Conservation (phyloP, 2,329 filamentous ascomycete species). For the Dactylellina sp. region DNA sequence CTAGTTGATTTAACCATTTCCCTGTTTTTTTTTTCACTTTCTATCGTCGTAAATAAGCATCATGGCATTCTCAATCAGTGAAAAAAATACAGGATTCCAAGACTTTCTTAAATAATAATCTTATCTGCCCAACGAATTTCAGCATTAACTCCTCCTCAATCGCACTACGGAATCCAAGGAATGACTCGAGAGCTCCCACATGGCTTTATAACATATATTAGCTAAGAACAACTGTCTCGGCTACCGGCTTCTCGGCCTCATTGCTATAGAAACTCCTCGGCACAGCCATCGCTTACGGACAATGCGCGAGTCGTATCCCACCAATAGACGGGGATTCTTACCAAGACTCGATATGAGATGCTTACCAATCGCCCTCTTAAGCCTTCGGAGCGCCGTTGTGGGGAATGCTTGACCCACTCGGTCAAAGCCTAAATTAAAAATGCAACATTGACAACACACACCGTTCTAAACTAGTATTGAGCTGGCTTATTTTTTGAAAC, state of each 20-base stretch:
- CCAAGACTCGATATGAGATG: too few species aligned
- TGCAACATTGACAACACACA: slow-evolving; percentile 23
- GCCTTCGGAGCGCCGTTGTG: slow-evolving; percentile 29
- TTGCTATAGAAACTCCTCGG: slow-evolving; percentile 2
- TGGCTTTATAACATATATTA: not conserved
- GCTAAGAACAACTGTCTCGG: not conserved
- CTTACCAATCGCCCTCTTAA: slow-evolving; percentile 27
- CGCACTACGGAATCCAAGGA: too few species aligned
- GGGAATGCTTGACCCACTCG: slow-evolving; percentile 3
- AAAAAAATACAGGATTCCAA: too few species aligned
- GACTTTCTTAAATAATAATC: too few species aligned
- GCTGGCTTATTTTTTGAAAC: too few species aligned
- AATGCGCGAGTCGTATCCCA: slow-evolving; percentile 25
- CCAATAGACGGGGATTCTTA: slow-evolving; percentile 11
- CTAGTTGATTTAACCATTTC: slow-evolving; percentile 24
- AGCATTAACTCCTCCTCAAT: too few species aligned
- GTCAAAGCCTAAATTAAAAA: slow-evolving; percentile 22
- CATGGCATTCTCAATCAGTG: too few species aligned
- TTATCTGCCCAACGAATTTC: too few species aligned
- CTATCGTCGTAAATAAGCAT: too few species aligned
- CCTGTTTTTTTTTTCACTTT: not conserved
- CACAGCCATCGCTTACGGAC: slow-evolving; percentile 2
- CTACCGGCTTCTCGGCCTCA: not conserved
- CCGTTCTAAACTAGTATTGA: not conserved
- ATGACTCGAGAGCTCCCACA: too few species aligned